Base-by-base conservation (phyloP, 805 yeast species). In the Gaillardinia entomophila region DNA sequence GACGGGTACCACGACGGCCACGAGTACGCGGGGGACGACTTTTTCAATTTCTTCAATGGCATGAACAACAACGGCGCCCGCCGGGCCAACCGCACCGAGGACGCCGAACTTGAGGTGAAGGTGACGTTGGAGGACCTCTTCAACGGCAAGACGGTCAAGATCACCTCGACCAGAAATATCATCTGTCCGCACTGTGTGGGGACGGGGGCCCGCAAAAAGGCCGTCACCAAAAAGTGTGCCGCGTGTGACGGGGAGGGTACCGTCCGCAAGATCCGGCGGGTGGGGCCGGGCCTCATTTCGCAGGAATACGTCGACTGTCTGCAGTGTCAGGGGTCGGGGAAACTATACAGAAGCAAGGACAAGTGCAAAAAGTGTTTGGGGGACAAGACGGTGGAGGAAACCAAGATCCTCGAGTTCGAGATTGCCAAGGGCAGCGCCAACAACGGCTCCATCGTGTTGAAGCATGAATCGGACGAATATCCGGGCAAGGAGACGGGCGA, bases 351-450 rank as follows among this genome's bases (percentile, higher is more conserved):
- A 32, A 53, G 72, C 17, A 84, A 81, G 51, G 95, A 87, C 51
- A 66, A 68, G 40, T 90, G 98, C 65, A 82, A 77, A 44, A 68
- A 67, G 37, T 90, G 98, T 61, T 53, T 58, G 14, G 96, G 96
- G 3, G 57, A 58, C 5, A 74, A 80, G 16, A 61, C 74, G 2
- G 60, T 65, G 3, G 80, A 79, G 37, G 85, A 84, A 46, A 71
- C 79, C 15, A 81, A 82, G 48, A 72, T 81, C 7, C 56, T 89
- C 37, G 94, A 86, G 48, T 85, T 92, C 37, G 77, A 77, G 42
- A 75, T 90, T 17, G 75, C 77, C 2, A 77, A 76, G 29, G 97
- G 97, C 2, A 69, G 85, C 4, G 63, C 69, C 24, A 64, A 72
- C 31, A 75, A 73, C 10, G 95, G 85, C 24, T 51, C 62, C 2